These are phyloP conservation scores for Closterium sp. DNA, from an alignment of 139 green algal genomes.

Conservation along the genomic window DNA sequence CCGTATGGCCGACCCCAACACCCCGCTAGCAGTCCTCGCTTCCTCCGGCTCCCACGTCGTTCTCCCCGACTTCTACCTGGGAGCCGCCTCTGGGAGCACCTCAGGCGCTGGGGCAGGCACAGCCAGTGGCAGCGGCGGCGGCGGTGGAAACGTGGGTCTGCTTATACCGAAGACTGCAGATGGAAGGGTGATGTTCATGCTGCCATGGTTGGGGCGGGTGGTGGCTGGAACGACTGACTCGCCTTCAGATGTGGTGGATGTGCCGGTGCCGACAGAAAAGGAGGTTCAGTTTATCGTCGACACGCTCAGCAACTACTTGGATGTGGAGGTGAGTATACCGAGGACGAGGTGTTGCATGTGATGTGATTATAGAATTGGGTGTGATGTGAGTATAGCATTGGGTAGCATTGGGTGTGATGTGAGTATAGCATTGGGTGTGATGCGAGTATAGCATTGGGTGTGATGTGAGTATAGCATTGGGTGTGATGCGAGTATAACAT, in stretches of 20 bases:
- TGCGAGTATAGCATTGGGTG: too few species aligned
- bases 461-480: too few species aligned
- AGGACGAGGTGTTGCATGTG: too few species aligned
- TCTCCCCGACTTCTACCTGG: slow-evolving; percentile 89
- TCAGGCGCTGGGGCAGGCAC: neutral
- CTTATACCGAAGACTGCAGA: slow-evolving; percentile 98
- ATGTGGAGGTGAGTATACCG: slow-evolving; percentile 70
- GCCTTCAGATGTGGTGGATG: slow-evolving; percentile 62
- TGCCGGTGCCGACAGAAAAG: slow-evolving; percentile 67
- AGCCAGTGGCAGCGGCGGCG: slow-evolving; percentile 15
- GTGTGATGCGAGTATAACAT: too few species aligned
- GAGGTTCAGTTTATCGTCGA: slow-evolving; percentile 95
- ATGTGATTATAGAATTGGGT: neutral
- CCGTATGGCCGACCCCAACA: slow-evolving; percentile 49
- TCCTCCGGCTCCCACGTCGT: slow-evolving; percentile 86
- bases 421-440: too few species aligned
- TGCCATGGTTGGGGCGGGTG: slow-evolving; percentile 72
- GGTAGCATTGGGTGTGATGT: too few species aligned
- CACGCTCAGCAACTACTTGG: slow-evolving; percentile 84
- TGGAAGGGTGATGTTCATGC: slow-evolving; percentile 94
- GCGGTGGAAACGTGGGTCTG: slow-evolving; percentile 70
- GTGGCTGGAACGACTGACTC: slow-evolving; percentile 94
- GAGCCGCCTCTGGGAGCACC: neutral
- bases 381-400: too few species aligned
- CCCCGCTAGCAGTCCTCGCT: slow-evolving; percentile 71